Evolutionary conservation across 2,329 filamentous ascomycete species (phyloP), one percentile per base, ranked within the genome.

Genomic region (Penicillium sp.): DNA sequence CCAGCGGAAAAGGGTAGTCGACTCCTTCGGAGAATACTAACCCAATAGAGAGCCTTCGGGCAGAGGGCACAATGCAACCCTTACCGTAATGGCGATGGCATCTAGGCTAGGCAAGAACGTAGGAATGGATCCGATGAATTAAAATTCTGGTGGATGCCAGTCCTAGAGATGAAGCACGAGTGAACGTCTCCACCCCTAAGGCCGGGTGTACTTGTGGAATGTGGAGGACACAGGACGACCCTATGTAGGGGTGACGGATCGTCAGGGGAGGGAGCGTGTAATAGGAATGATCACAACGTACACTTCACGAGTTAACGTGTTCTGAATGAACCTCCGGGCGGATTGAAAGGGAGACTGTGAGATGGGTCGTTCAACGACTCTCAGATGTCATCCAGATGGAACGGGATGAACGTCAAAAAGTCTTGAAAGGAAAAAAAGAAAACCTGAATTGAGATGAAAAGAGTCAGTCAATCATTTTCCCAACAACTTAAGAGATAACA

Each of bases 181-280:
- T 69, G 58, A 75, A 75, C 72, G 72, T 69, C 71, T 75, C 72
- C 71, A 70, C 69, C 66, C 62, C 63, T 67, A 64, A 60, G 63
- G 65, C 62, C 27, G 27, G 27, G 27, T 62, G 67, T 61, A 60
- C 59, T 61, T 63, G 61, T 60, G 64, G 68, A 71, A 71, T 67
- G 66, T 69, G 65, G 65, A 64, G 64, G 60, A 40, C 61, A 68
- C 64, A 61, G 51, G 49, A 57, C 40, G 68, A 68, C 66, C 68
- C 68, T 71, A 68, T 64, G 60, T 58, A 70, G 65, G 69, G 67
- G 63, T 62, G 60, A 58, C 58, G 62, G 58, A 65, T 69, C 66
- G 69, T 67, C 66, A 66, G 62, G 58, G 54, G 41, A 54, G 50
- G 53, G 57, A 61, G 60, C 56, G 56, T 59, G 61, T 47, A 62